Base-by-base conservation (phyloP, 345 rosid genomes). In the Viola odorata region DNA sequence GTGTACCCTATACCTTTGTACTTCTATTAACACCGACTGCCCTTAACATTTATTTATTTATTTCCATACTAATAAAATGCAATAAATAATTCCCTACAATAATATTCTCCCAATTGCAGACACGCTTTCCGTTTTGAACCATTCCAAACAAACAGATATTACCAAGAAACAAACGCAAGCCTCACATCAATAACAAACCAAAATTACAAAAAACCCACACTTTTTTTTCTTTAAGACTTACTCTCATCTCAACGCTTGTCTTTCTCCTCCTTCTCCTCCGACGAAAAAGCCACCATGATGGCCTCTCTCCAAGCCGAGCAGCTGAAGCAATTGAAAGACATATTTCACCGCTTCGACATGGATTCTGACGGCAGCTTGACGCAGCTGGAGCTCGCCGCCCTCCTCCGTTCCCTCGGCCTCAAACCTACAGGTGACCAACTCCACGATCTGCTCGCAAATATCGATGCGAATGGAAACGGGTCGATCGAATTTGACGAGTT, bases 311-410 rank as follows among this genome's bases (percentile, higher is more conserved):
- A 76, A 57, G 51, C 81, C 40, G 85, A 85, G 37, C 97, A 92
- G 58, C 65, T 87, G 2, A 73, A 79, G 45, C 95, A 92, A 61
- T 88, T 92, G 11, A 80, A 75, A 72, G 95, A 80, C 78, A 89
- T 92, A 52, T 92, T 92, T 83, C 56, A n/a, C 41, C 87, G 87
- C 4, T 92, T 92, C 74, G 96, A 92, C 83, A 85, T 89, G 97
- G 91, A 92, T 69, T 56, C 80, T 11, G 91, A 87, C 61, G 96
- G 88, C 60, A 88, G 89, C 82, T 77, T 88, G 5, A 88, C 96
- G 1, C 89, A 81, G 55, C 88, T 92, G 0, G 98, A 89, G 59
- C 87, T 92, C 45, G 98, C 94, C 12, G 94, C 98, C 6, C 91
- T 92, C 53, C 82, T 92, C 37, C 88, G 97, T 7, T 83, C 98